phyloP scores from a whole-genome alignment of 2,329 filamentous ascomycete genomes.

The Cercospora brassicicola region DNA sequence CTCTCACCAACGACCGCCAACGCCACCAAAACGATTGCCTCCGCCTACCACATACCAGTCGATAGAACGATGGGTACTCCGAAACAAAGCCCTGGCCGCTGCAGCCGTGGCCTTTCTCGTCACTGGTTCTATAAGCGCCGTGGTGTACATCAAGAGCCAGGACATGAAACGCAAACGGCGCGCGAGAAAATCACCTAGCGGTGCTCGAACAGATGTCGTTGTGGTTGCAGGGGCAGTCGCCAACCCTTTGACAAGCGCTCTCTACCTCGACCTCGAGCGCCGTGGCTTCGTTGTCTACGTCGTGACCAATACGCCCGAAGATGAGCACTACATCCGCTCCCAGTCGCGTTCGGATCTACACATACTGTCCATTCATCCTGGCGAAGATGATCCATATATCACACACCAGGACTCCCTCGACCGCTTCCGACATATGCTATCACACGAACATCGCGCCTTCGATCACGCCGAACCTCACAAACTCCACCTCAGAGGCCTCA shows the following conservation, averaged over 20 bases:
- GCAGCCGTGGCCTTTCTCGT: slow-evolving; percentile 69
- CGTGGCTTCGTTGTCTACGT: slow-evolving; percentile 92
- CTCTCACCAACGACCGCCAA: slow-evolving; percentile 60
- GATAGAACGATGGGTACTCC: slow-evolving; percentile 68
- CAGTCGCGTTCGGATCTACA: slow-evolving; percentile 79
- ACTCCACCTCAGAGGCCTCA: slow-evolving; percentile 72
- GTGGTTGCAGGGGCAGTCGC: slow-evolving; percentile 86
- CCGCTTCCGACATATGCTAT: slow-evolving; percentile 69
- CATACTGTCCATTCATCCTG: slow-evolving; percentile 63
- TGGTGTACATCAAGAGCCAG: slow-evolving; percentile 62
- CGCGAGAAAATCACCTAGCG: slow-evolving; percentile 76
- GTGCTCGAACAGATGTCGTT: slow-evolving; percentile 80
- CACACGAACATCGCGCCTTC: slow-evolving; percentile 72
- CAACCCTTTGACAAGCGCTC: slow-evolving; percentile 77
- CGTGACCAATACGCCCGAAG: slow-evolving; percentile 79
- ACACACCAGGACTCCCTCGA: slow-evolving; percentile 66
- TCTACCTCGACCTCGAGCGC: slow-evolving; percentile 83
- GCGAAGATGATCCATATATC: slow-evolving; percentile 66
- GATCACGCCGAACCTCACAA: slow-evolving; percentile 73
- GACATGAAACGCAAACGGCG: slow-evolving; percentile 65
- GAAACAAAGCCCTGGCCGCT: slow-evolving; percentile 72
- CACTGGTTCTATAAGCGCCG: slow-evolving; percentile 52
- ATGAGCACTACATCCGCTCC: slow-evolving; percentile 74
- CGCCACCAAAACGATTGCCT: slow-evolving; percentile 40
- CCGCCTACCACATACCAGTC: slow-evolving; percentile 54